A percentile compares a stretch with the other conserved stretches of the same genome.
These are phyloP conservation scores for Tetrahymena elliotti DNA, from an alignment of 73 alveolate species.

Conservation along the genomic window DNA sequence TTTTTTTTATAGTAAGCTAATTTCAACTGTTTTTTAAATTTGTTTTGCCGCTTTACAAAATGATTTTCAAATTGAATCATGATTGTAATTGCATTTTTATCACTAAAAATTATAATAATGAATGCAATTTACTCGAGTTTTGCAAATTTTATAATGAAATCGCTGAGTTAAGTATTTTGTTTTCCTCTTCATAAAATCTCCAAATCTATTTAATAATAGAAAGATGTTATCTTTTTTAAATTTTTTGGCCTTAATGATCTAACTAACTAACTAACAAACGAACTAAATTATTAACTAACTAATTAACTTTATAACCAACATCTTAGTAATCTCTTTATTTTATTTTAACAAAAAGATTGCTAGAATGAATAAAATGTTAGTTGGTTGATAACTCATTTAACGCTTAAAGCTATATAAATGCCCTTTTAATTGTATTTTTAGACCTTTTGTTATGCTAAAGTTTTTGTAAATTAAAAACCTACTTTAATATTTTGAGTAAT, in stretches of 20 bases:
- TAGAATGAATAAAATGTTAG: no score
- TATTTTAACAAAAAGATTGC: neutral
- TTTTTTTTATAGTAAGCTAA: neutral
- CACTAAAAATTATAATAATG: neutral
- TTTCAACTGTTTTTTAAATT: neutral
- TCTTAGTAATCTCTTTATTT: neutral
- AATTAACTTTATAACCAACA: neutral
- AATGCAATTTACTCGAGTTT: neutral
- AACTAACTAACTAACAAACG: neutral
- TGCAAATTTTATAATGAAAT: neutral
- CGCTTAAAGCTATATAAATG: neutral
- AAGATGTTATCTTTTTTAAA: neutral
- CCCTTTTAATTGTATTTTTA: no score
- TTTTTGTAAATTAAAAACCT: neutral
- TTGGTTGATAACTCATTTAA: no score
- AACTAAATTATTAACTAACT: neutral
- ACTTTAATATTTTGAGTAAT: slow-evolving; percentile 27
- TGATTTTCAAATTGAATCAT: neutral
- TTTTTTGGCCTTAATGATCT: neutral
- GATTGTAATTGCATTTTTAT: neutral
- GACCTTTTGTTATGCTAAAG: neutral
- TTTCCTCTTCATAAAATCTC: slow-evolving; percentile 34
- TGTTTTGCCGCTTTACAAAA: neutral
- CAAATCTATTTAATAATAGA: slow-evolving; percentile 15
- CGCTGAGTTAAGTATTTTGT: slow-evolving; percentile 13